Evolutionary conservation across 495 filamentous ascomycete species (phyloP), one percentile per base, ranked within the genome.

Genomic region (Bacidia rubella): DNA sequence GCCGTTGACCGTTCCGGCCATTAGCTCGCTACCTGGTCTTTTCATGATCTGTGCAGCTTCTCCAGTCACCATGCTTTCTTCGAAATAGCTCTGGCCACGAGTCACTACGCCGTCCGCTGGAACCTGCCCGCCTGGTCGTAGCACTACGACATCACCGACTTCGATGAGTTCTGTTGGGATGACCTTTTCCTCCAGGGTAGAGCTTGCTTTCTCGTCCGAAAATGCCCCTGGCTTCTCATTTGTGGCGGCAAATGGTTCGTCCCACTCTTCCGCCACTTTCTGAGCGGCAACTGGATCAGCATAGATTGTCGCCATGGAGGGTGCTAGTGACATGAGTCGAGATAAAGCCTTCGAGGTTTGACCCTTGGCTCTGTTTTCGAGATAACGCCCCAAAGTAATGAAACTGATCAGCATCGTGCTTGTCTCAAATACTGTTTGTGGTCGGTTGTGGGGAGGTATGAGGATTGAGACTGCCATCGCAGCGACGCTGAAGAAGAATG

Each of bases 331-430:
- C 92, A 99, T 99, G 3, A 99, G 76, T 22, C 83, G 74, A n/a
- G 87, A 95, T 5, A 99, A 76, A 1, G 92, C 92, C 61, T 87
- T 92, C 7, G 89, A 95, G 0, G 92, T 99, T 65, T 97, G 87
- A 2, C 92, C 92, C 67, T 99, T 99, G 19, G 92, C 92, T 12
- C 85, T 74, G 59, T 97, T 99, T 65, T 99, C 92, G 9, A 99
- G 65, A 70, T 85, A 97, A 29, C 92, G 80, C 22, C 92, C 90
- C 2, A 99, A 71, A 0, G 86, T 86, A 65, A 95, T 87, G 66
- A 97, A 97, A 0, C 87, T 95, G 62, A 99, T 95, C 21, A 99
- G 77, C 93, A 97, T 99, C 21, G 88, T 96, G 64, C 89, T 95
- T 0, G 92, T 99, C 58, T 99, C 92, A 57, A 97, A 99, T 2